Conservation (phyloP, 495 filamentous ascomycete genomes). For the Neurospora sp. region DNA sequence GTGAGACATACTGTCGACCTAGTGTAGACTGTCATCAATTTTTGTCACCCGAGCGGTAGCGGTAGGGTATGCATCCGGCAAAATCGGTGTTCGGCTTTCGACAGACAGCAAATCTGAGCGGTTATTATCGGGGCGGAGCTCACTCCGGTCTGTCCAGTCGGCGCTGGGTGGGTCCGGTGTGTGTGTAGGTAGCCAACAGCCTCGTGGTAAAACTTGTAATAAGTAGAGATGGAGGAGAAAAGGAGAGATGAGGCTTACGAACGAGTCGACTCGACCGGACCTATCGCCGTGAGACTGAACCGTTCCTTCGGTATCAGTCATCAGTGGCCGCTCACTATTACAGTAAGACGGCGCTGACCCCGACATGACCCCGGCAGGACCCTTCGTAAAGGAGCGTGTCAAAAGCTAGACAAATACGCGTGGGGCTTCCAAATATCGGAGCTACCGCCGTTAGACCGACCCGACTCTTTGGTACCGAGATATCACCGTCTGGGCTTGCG, state of each 20-base stretch:
- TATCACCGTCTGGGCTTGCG: neutral
- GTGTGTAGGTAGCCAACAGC: neutral
- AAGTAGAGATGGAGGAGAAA: neutral
- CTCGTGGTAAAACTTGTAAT: neutral
- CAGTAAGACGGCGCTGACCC: neutral
- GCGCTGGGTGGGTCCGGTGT: neutral
- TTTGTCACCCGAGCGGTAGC: neutral
- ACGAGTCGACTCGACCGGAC: neutral
- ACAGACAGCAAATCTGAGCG: neutral
- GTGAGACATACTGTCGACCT: neutral
- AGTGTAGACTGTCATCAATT: neutral
- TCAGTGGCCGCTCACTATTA: neutral
- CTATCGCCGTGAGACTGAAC: neutral
- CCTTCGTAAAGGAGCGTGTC: neutral
- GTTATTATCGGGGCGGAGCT: neutral
- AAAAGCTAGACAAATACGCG: neutral
- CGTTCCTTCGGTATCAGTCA: neutral
- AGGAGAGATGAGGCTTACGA: neutral
- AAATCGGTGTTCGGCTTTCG: too few species aligned
- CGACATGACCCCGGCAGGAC: neutral
- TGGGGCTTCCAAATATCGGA: neutral
- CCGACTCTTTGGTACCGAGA: neutral
- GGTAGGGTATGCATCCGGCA: neutral
- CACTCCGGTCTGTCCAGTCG: neutral
- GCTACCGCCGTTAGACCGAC: neutral